Percentiles rank a stretch among this genome's conserved stretches.
phyloP scores from a whole-genome alignment of 495 filamentous ascomycete species.

The Tuber aestivum region DNA sequence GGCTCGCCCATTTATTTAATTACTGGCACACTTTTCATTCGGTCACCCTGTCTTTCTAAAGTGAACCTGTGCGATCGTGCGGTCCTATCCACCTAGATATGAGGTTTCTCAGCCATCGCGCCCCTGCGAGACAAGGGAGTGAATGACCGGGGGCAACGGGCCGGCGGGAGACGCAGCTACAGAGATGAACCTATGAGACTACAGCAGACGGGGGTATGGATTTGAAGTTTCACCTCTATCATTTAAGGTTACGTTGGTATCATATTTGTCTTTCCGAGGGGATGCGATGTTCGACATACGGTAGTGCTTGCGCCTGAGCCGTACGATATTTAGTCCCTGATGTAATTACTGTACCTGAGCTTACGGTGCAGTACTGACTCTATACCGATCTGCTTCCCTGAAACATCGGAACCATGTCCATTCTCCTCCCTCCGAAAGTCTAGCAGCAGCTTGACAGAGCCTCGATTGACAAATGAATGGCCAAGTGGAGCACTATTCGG shows the following conservation, averaged over 20 bases:
- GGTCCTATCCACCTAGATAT: not conserved
- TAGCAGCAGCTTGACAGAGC: not conserved
- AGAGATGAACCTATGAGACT: not conserved
- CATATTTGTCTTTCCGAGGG: not conserved
- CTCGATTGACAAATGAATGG: not conserved
- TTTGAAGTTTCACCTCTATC: not conserved
- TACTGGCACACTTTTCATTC: not conserved
- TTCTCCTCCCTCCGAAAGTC: not conserved
- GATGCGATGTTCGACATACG: not conserved
- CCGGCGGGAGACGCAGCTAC: not conserved
- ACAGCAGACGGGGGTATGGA: not conserved
- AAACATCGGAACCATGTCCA: slow-evolving; percentile 3
- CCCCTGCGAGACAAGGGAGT: not conserved
- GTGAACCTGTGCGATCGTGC: not conserved
- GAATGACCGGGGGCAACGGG: not conserved
- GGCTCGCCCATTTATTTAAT: not conserved
- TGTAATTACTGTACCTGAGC: not conserved
- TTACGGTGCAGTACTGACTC: not conserved
- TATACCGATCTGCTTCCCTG: not conserved
- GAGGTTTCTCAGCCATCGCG: not conserved
- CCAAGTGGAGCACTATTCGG: not conserved
- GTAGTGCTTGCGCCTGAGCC: not conserved
- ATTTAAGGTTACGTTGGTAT: not conserved
- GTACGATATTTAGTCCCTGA: not conserved
- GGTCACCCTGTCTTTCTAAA: not conserved